These are phyloP conservation scores for Acanthamoeba healyi DNA, from an alignment of 208 protist genomes.

Conservation along the genomic window DNA sequence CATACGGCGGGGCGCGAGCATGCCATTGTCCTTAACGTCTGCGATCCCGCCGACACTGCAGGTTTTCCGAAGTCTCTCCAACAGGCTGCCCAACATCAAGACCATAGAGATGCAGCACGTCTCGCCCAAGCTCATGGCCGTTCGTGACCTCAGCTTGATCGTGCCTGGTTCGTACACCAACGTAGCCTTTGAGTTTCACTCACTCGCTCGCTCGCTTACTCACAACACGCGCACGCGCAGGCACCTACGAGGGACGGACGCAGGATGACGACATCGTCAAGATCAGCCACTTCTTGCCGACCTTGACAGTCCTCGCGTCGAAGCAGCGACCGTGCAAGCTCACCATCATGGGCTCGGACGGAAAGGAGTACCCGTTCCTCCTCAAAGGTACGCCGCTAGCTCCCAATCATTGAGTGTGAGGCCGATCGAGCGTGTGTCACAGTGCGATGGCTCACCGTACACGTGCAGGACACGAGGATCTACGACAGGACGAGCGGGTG, in stretches of 20 bases:
- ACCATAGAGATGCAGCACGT: constrained; percentile 97
- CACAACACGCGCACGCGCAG: background rate
- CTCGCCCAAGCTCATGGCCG: constrained; percentile 95
- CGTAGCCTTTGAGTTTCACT: constrained; percentile 17
- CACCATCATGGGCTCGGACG: constrained; percentile 96
- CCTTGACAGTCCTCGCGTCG: constrained; percentile 97
- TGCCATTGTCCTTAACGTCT: background rate
- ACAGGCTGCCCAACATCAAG: constrained; percentile 97
- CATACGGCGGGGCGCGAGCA: too few species aligned
- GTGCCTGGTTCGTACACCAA: constrained; percentile 98
- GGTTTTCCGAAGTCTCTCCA: constrained; percentile 96
- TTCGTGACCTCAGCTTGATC: constrained; percentile 95
- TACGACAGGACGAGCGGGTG: constrained; percentile 99
- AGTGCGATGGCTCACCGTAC: too few species aligned
- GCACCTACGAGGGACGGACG: constrained; percentile 88
- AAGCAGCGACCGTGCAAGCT: constrained; percentile 99
- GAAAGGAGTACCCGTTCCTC: constrained; percentile 97
- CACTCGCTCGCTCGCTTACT: background rate
- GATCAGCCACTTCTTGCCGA: constrained; percentile 95
- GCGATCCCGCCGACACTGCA: background rate
- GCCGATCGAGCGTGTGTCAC: too few species aligned
- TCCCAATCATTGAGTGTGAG: too few species aligned
- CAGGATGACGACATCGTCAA: constrained; percentile 93
- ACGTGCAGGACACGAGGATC: constrained; percentile 88
- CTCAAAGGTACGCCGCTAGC: constrained; percentile 97